These are phyloP conservation scores for Nidula niveotomentosa DNA, from an alignment of 1,284 basidiomycete genomes.

Conservation along the genomic window DNA sequence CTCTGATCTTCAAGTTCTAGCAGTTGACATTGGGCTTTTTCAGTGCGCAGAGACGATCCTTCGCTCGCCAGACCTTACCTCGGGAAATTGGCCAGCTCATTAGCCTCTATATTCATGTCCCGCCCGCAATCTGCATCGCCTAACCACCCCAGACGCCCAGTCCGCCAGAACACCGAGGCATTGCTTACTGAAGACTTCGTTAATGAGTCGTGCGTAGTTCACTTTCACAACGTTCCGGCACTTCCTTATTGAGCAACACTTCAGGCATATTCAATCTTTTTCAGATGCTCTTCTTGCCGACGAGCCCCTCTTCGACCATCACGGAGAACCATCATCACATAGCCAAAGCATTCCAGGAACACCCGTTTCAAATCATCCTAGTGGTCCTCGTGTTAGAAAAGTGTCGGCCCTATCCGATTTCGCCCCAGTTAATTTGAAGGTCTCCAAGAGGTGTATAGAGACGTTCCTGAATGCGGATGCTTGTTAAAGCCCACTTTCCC, in stretches of 20 bases:
- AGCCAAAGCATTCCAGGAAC: slow-evolving; percentile 33
- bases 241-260: slow-evolving; percentile 2
- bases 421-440: slow-evolving; percentile 85
- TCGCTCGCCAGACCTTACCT: no score
- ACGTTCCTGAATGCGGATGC: background rate
- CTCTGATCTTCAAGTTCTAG: background rate
- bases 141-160: background rate
- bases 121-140: no score
- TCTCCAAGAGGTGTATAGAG: slow-evolving; percentile 53
- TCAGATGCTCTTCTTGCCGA: slow-evolving; percentile 63
- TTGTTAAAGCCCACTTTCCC: background rate
- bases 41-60: no score
- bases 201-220: slow-evolving; percentile 61
- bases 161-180: slow-evolving; percentile 10
- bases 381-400: slow-evolving; percentile 55
- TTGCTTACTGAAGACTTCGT: slow-evolving; percentile 54
- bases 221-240: background rate
- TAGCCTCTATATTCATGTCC: background rate
- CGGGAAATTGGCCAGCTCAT: no score
- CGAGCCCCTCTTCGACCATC: slow-evolving; percentile 48
- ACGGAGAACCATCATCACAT: slow-evolving; percentile 31
- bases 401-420: slow-evolving; percentile 91
- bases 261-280: slow-evolving; percentile 74
- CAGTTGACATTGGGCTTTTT: background rate
- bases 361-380: slow-evolving; percentile 22